These are phyloP conservation scores for Coemansia sp. DNA, from an alignment of 192 early-diverging fungal genomes.

Conservation along the genomic window DNA sequence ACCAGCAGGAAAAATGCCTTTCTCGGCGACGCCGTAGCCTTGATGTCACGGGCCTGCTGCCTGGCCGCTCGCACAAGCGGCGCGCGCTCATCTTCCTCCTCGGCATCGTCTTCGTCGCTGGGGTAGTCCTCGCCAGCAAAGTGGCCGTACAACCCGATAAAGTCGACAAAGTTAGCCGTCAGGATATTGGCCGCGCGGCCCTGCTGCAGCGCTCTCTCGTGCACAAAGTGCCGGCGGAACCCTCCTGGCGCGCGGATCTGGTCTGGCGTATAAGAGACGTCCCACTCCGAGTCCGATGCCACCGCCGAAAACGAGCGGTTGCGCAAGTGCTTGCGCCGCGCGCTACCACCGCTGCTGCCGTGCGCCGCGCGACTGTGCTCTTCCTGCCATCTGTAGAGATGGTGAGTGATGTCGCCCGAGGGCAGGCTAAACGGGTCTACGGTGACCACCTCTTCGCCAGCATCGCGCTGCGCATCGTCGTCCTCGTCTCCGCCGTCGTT, in stretches of 20 bases:
- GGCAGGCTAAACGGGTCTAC: slow-evolving; percentile 58
- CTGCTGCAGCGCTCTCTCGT: slow-evolving; percentile 62
- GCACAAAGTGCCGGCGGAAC: slow-evolving; percentile 84
- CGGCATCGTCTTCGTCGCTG: slow-evolving; percentile 70
- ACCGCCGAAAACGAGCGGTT: slow-evolving; percentile 39
- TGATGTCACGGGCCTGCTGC: slow-evolving; percentile 35
- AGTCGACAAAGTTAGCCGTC: slow-evolving; percentile 93
- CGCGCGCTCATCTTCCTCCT: slow-evolving; percentile 45
- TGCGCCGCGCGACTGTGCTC: slow-evolving; percentile 32
- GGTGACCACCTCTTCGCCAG: slow-evolving; percentile 19
- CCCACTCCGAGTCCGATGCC: slow-evolving; percentile 58
- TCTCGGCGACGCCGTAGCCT: slow-evolving; percentile 59
- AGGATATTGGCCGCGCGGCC: slow-evolving; percentile 64
- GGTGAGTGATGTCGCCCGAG: slow-evolving; percentile 77
- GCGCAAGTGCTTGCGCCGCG: slow-evolving; percentile 26
- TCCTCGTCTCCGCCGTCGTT: slow-evolving; percentile 18
- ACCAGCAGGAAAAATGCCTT: slow-evolving; percentile 77
- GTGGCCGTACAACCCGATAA: slow-evolving; percentile 87
- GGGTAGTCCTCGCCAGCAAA: slow-evolving; percentile 92
- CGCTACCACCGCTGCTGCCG: slow-evolving; percentile 9
- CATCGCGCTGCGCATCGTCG: slow-evolving; percentile 25
- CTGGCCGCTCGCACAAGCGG: slow-evolving; percentile 14
- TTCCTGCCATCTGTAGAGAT: slow-evolving; percentile 88
- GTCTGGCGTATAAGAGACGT: slow-evolving; percentile 49
- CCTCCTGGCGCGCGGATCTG: slow-evolving; percentile 75